Evolutionary conservation across 805 yeast genomes (phyloP).

Genomic region (Kazachstania psychrophila): DNA sequence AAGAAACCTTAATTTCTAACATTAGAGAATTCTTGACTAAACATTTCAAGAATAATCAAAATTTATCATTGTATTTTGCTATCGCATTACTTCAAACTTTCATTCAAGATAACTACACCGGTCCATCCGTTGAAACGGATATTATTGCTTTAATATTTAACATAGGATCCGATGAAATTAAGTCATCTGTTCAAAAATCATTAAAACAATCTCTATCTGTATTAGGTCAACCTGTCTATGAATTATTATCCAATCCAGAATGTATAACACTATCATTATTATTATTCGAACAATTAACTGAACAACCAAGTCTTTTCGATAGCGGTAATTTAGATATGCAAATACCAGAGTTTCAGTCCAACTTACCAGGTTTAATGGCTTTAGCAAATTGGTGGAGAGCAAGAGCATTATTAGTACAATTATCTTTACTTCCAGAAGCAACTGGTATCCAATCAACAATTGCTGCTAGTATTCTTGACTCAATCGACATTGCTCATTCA

Average conservation of each 20-base stretch:
- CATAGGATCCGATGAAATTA: not conserved
- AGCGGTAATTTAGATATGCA: conserved; percentile 11
- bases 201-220: conserved; percentile 35
- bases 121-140: conserved; percentile 50
- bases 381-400: conserved; percentile 68
- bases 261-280: conserved; percentile 37
- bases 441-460: conserved; percentile 38
- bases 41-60: conserved; percentile 1
- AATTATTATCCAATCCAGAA: conserved; percentile 43
- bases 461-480: conserved; percentile 27
- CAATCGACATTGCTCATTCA: conserved; percentile 24
- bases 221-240: conserved; percentile 68
- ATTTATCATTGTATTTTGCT: conserved; percentile 31
- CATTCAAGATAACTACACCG: conserved; percentile 72
- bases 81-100: conserved; percentile 58
- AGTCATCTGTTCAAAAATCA: conserved; percentile 10
- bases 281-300: conserved; percentile 35
- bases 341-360: conserved; percentile 15
- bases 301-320: conserved; percentile 25
- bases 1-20: not conserved
- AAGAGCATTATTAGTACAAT: conserved; percentile 55
- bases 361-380: conserved; percentile 34
- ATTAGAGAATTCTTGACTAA: not conserved
- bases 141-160: conserved; percentile 26
- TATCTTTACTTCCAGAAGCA: conserved; percentile 55